Evolutionary conservation across 352 stramenopile genomes (phyloP).

Genomic region (Stephanocyclus meneghinianus): DNA sequence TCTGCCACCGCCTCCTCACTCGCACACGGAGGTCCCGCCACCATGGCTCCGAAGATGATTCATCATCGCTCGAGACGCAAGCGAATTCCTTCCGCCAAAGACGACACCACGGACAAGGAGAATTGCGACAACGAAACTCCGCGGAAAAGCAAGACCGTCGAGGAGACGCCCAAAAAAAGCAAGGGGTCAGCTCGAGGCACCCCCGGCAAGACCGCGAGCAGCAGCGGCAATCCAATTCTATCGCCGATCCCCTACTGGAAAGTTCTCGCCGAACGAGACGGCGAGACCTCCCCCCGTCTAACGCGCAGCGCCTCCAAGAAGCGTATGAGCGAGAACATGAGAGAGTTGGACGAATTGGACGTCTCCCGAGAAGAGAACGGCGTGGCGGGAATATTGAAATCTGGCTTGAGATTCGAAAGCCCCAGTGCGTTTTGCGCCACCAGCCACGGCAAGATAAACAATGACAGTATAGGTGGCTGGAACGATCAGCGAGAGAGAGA

Average conservation of each 20-base stretch:
- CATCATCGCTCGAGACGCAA: not conserved
- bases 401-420: not conserved
- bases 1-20: constrained; percentile 7
- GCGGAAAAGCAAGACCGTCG: not conserved
- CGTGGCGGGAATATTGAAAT: too few species aligned
- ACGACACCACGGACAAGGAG: not conserved
- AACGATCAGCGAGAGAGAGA: too few species aligned
- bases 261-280: constrained; percentile 1
- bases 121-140: not conserved
- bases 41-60: constrained; percentile 1
- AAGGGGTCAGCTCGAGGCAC: not conserved
- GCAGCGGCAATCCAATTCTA: not conserved
- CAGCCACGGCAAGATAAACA: not conserved
- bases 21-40: constrained; percentile 7
- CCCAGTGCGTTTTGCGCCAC: not conserved
- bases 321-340: not conserved
- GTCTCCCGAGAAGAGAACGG: not conserved
- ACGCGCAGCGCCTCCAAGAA: not conserved
- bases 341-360: not conserved
- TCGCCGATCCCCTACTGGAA: constrained; percentile 10
- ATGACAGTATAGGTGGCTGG: too few species aligned
- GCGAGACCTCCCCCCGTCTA: not conserved
- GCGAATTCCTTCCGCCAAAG: not conserved
- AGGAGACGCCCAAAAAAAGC: not conserved
- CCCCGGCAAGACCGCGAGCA: not conserved